Percentiles rank a stretch among this genome's conserved stretches.
phyloP scores from a whole-genome alignment of 441 rosid genomes.

The Metrosideros polymorpha region DNA sequence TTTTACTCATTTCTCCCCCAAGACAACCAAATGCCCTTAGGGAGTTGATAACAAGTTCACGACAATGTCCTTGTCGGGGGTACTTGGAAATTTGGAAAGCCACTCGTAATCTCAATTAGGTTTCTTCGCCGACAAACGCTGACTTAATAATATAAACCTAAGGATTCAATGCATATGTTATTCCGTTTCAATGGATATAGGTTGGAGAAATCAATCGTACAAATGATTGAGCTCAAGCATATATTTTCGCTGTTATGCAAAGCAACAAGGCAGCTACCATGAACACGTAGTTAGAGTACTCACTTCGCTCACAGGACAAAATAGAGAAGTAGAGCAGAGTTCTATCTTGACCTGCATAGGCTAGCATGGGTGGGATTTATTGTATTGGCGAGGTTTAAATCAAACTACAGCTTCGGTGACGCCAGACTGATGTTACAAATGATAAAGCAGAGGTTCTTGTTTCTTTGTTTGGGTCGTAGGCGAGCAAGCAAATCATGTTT shows the following conservation, averaged over 20 bases:
- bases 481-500: not conserved
- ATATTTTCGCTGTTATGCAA: not conserved
- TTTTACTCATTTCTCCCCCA: not conserved
- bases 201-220: not conserved
- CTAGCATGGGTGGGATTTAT: not conserved
- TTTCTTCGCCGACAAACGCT: not conserved
- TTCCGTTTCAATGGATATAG: not conserved
- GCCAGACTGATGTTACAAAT: not conserved
- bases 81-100: not conserved
- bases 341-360: not conserved
- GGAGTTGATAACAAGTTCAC: not conserved
- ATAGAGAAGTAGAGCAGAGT: not conserved
- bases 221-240: not conserved
- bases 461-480: not conserved
- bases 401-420: not conserved
- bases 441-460: not conserved
- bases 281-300: not conserved
- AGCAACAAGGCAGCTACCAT: not conserved
- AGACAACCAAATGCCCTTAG: not conserved
- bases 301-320: not conserved
- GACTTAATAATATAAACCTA: not conserved
- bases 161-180: not conserved
- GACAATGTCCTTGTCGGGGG: not conserved
- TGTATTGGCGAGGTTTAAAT: not conserved
- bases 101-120: not conserved